These are phyloP conservation scores for Fusarium hainanense DNA, from an alignment of 2,329 filamentous ascomycete species.

Conservation along the genomic window DNA sequence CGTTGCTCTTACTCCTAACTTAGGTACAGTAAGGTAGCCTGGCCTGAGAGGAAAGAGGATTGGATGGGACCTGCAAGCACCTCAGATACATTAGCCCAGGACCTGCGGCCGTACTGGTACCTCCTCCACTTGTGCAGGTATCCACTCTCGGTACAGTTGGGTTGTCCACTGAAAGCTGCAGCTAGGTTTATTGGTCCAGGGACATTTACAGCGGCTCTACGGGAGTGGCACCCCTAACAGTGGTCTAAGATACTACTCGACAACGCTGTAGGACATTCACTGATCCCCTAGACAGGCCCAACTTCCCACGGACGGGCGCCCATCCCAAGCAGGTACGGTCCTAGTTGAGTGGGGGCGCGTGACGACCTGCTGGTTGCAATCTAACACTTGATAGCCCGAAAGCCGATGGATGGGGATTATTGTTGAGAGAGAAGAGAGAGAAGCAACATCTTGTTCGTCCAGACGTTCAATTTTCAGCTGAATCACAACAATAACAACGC, in stretches of 20 bases:
- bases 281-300: neutral
- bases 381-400: constrained; percentile 24
- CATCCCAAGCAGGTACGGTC: neutral
- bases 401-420: constrained; percentile 4
- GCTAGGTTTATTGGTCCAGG: constrained; percentile 3
- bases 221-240: constrained; percentile 11
- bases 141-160: neutral
- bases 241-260: neutral
- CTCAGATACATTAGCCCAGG: constrained; percentile 6
- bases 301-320: neutral
- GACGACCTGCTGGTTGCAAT: constrained; percentile 30
- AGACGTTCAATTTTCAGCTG: constrained; percentile 7
- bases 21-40: neutral
- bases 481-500: constrained; percentile 17
- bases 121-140: constrained; percentile 14
- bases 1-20: constrained; percentile 10
- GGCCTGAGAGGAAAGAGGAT: neutral
- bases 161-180: neutral
- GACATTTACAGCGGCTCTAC: constrained; percentile 4
- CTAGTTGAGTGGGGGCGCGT: constrained; percentile 6
- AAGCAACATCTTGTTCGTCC: constrained; percentile 4
- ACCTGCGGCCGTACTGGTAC: constrained; percentile 33
- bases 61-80: neutral
- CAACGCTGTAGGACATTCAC: constrained; percentile 1
- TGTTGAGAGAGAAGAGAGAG: constrained; percentile 6